Base-by-base conservation (phyloP, 768 basidiomycete genomes). In the Pleurotus pulmonarius region DNA sequence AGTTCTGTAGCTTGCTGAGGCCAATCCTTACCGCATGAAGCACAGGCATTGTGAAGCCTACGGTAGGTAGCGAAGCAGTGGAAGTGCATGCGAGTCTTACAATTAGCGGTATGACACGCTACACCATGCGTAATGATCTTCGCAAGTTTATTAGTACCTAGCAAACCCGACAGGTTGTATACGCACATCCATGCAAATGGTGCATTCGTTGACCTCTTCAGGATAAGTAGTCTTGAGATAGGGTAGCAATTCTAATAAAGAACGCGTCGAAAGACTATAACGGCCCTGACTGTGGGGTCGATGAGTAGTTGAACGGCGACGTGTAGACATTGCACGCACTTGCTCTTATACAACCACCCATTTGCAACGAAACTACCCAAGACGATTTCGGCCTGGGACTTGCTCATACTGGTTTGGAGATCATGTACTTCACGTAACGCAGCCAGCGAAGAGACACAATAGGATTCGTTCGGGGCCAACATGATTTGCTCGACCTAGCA, bases 401-500 rank as follows among this genome's bases (percentile, higher is more conserved):
- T 88, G 48, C 83, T 85, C 77, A 93, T 85, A 59, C 75, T 86
- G 16, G 78, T 70, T 58, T 83, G 85, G 45, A 91, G 73, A 26
- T 73, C 65, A 57, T 74, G 77, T 12, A 86, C 81, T 69, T 91
- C 87, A 46, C 90, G 83, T 41, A 92, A 73, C 0, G 91, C 92
- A 2, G 83, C 86, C 22, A 90, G 70, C 4, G 90, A 91, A 0
- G 89, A 87, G 9, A 92, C 78, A 15, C 86, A 92, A 67, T 79
- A 96, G 0, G 87, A 73, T 64, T 87, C 83, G 41, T 78, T 77
- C 5, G 90, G 84, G 5, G 92, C 90, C 15, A 87, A 76, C 81
- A 94, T 88, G 62, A 96, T 94, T 70, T 89, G 87, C 64, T 94
- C 90, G 40, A 95, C 79, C 93, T 95, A 48, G 11, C 29, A 34